These are phyloP conservation scores for Hypoxylon sp. DNA, from an alignment of 2,329 filamentous ascomycete genomes.

Conservation along the genomic window DNA sequence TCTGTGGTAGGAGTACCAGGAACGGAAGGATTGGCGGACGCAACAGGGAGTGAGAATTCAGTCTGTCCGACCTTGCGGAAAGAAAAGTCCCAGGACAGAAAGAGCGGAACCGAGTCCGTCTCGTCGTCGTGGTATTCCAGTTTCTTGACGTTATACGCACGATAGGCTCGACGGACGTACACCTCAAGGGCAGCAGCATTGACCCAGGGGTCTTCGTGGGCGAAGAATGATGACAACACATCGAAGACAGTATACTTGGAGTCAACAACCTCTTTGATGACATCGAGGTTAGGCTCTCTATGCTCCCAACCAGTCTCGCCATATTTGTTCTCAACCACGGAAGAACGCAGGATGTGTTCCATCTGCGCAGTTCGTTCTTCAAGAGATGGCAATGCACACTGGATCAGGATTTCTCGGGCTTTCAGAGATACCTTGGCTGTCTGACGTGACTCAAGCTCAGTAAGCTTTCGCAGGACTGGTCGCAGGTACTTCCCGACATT, in stretches of 20 bases:
- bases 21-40: constrained; percentile 85
- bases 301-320: constrained; percentile 98
- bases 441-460: constrained; percentile 86
- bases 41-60: constrained; percentile 86
- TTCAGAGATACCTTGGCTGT: constrained; percentile 98
- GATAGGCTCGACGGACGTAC: constrained; percentile 95
- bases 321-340: constrained; percentile 96
- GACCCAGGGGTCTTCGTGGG: constrained; percentile 94
- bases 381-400: constrained; percentile 94
- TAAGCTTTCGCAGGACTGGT: constrained; percentile 84
- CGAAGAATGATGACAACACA: constrained; percentile 94
- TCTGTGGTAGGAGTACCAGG: constrained; percentile 79
- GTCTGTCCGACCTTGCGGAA: constrained; percentile 93
- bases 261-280: constrained; percentile 98
- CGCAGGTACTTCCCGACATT: constrained; percentile 92
- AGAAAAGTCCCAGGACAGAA: constrained; percentile 95
- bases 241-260: constrained; percentile 99
- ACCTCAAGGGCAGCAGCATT: constrained; percentile 94
- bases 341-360: constrained; percentile 97
- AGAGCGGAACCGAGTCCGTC: constrained; percentile 71
- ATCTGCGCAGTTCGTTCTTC: constrained; percentile 96
- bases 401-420: constrained; percentile 96
- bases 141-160: constrained; percentile 91
- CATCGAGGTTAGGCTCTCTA: constrained; percentile 87
- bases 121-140: constrained; percentile 91